phyloP scores from a whole-genome alignment of 2,329 filamentous ascomycete genomes.

The Tolypocladium paradoxum region DNA sequence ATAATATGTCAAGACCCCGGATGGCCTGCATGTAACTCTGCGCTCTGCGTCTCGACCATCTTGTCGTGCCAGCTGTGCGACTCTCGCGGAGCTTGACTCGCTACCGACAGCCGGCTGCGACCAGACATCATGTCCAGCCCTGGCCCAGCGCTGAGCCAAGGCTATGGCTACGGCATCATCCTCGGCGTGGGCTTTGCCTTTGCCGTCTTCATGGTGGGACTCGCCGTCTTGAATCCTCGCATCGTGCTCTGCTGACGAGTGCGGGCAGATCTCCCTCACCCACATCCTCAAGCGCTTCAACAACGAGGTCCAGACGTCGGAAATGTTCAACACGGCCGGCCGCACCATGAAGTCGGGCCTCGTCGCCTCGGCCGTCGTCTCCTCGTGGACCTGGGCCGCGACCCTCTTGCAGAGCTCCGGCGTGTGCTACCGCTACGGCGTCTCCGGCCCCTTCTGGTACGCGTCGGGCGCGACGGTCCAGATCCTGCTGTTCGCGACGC shows the following conservation, averaged over 20 bases:
- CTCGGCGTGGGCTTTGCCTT: slow-evolving; percentile 65
- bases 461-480: slow-evolving; percentile 69
- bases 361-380: slow-evolving; percentile 82
- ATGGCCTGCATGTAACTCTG: neutral
- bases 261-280: slow-evolving; percentile 49
- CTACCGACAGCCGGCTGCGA: no score
- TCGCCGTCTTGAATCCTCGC: neutral
- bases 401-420: slow-evolving; percentile 68
- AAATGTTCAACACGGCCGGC: slow-evolving; percentile 86
- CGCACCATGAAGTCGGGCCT: slow-evolving; percentile 82
- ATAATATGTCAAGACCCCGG: neutral
- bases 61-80: neutral
- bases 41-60: neutral
- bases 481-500: slow-evolving; percentile 79
- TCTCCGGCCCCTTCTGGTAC: slow-evolving; percentile 51
- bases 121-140: slow-evolving; percentile 6
- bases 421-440: slow-evolving; percentile 73
- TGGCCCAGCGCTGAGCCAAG: slow-evolving; percentile 38
- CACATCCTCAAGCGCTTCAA: slow-evolving; percentile 54
- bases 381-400: slow-evolving; percentile 87
- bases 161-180: slow-evolving; percentile 69
- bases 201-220: slow-evolving; percentile 53
- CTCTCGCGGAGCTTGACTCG: neutral
- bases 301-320: slow-evolving; percentile 71
- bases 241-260: no score